Conservation (phyloP, 768 basidiomycete genomes). For the Pulveroboletus sp. region DNA sequence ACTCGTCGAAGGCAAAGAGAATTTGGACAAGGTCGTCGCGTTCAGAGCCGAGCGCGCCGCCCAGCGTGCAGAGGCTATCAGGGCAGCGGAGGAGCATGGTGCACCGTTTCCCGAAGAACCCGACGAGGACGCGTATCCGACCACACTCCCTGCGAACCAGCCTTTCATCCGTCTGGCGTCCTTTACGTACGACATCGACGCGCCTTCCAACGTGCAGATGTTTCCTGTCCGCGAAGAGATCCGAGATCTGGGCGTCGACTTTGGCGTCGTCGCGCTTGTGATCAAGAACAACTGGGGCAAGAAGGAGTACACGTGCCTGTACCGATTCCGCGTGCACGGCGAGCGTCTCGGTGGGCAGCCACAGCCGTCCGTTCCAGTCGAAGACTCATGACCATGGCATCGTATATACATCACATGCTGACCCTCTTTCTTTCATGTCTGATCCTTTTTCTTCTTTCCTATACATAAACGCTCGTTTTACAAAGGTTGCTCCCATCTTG, state of each 20-base stretch:
- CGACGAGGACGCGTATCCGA: constrained; percentile 42
- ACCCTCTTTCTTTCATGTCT: too few species aligned
- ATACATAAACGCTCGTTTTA: constrained; percentile 9
- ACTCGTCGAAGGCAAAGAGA: constrained; percentile 73
- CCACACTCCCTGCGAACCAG: constrained; percentile 42
- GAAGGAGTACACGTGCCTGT: constrained; percentile 82
- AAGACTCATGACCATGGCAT: constrained; percentile 13
- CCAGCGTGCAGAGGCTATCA: constrained; percentile 31
- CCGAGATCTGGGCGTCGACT: constrained; percentile 67
- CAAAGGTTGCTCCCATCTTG: neutral
- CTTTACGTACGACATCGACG: constrained; percentile 58
- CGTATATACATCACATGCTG: too few species aligned
- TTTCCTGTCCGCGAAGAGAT: constrained; percentile 73
- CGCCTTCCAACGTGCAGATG: constrained; percentile 65
- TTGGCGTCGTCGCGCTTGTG: constrained; percentile 77
- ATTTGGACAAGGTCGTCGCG: constrained; percentile 53
- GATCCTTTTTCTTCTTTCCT: neutral
- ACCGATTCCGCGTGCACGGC: constrained; percentile 80
- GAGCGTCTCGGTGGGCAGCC: constrained; percentile 43
- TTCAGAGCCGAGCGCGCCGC: constrained; percentile 49
- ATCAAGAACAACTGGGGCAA: constrained; percentile 87
- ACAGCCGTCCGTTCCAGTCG: constrained; percentile 32
- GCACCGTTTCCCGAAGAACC: constrained; percentile 15
- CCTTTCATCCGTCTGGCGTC: constrained; percentile 62
- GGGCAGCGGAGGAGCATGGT: constrained; percentile 31